Evolutionary conservation across 2,329 filamentous ascomycete species (phyloP).

Genomic region (Tolypocladium ovalisporum): DNA sequence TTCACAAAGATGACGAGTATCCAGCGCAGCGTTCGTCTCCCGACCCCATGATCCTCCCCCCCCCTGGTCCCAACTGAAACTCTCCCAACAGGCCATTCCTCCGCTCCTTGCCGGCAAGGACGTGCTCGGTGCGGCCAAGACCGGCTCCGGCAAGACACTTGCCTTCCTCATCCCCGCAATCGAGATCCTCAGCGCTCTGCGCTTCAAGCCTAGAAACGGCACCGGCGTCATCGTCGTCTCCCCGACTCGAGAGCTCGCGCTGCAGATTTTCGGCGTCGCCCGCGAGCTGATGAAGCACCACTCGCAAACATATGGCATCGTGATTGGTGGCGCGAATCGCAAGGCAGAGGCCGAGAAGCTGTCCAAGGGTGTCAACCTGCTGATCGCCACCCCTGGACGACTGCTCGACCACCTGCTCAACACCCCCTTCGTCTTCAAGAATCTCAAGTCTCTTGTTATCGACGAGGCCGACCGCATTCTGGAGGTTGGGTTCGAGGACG

Average conservation of each 20-base stretch:
- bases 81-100: conserved; percentile 52
- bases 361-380: conserved; percentile 81
- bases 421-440: conserved; percentile 87
- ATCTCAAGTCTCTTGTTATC: conserved; percentile 83
- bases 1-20: conserved; percentile 96
- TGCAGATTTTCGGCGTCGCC: conserved; percentile 94
- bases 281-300: conserved; percentile 87
- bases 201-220: conserved; percentile 91
- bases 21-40: conserved; percentile 48
- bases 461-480: conserved; percentile 95
- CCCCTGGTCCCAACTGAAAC: neutral
- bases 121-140: conserved; percentile 91
- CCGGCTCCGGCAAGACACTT: conserved; percentile 89
- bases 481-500: conserved; percentile 96
- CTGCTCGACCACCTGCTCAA: conserved; percentile 91
- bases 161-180: conserved; percentile 90
- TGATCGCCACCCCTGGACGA: conserved; percentile 88
- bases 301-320: conserved; percentile 89
- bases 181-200: conserved; percentile 81
- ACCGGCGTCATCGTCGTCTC: conserved; percentile 89
- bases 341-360: conserved; percentile 91
- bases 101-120: conserved; percentile 82
- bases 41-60: neutral
- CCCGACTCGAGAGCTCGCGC: conserved; percentile 83
- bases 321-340: conserved; percentile 89